Conservation (phyloP, 176 grass and related monocot species). For the Dendrocalamus sinicus region DNA sequence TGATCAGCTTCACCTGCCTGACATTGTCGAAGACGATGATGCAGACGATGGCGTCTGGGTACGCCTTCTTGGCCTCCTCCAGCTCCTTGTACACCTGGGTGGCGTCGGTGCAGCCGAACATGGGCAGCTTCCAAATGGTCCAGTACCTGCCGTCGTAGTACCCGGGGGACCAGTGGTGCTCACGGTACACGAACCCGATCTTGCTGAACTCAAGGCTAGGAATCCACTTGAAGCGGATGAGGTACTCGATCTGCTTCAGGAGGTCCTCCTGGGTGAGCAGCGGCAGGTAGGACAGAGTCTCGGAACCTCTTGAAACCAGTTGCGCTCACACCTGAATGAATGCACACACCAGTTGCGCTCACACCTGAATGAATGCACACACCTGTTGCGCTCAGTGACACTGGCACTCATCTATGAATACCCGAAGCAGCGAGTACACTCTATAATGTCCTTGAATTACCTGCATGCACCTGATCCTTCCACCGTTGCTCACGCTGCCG, state of each 20-base stretch:
- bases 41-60: slow-evolving; percentile 46
- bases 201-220: slow-evolving; percentile 81
- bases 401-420: neutral
- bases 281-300: slow-evolving; percentile 85
- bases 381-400: neutral
- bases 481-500: slow-evolving; percentile 59
- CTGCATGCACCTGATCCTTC: slow-evolving; percentile 83
- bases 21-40: slow-evolving; percentile 81
- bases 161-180: slow-evolving; percentile 52
- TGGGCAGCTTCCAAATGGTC: slow-evolving; percentile 97
- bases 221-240: slow-evolving; percentile 62
- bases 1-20: slow-evolving; percentile 73
- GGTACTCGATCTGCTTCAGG: slow-evolving; percentile 79
- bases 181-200: slow-evolving; percentile 60
- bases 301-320: slow-evolving; percentile 83
- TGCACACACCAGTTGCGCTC: slow-evolving; percentile 52
- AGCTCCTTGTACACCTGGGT: slow-evolving; percentile 61
- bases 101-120: slow-evolving; percentile 85
- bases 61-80: slow-evolving; percentile 56
- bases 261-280: slow-evolving; percentile 47
- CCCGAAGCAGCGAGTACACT: neutral
- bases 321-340: slow-evolving; percentile 65
- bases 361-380: slow-evolving; percentile 48
- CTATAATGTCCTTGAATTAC: slow-evolving; percentile 18
- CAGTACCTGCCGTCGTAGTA: slow-evolving; percentile 91